Percentiles rank a stretch among this genome's conserved stretches.
Evolutionary conservation across 2,329 filamentous ascomycete genomes (phyloP).

Genomic region (Alternaria brassicicola): DNA sequence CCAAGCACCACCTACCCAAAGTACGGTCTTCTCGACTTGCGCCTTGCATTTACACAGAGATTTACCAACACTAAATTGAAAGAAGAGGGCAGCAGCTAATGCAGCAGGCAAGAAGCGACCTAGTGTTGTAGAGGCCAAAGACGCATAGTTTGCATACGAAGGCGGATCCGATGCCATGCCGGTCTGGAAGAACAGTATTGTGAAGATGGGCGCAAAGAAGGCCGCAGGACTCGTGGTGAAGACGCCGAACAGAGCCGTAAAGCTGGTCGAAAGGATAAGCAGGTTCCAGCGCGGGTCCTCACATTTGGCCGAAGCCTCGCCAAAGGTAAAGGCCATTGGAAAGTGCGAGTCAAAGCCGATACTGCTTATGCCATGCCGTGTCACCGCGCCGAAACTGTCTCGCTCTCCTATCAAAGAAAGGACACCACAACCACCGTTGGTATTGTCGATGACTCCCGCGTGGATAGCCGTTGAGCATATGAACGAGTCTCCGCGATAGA

Average conservation of each 20-base stretch:
- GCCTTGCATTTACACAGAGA: conserved; percentile 38
- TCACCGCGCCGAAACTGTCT: conserved; percentile 25
- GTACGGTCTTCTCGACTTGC: conserved; percentile 45
- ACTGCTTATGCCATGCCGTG: conserved; percentile 42
- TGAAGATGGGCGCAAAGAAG: conserved; percentile 41
- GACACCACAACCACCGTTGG: conserved; percentile 43
- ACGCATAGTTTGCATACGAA: conserved; percentile 36
- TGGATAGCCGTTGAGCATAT: conserved; percentile 48
- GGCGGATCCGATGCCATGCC: conserved; percentile 47
- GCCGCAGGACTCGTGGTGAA: conserved; percentile 38
- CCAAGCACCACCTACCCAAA: conserved; percentile 47
- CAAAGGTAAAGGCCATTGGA: conserved; percentile 43
- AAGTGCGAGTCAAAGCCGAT: conserved; percentile 44
- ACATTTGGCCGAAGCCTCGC: conserved; percentile 29
- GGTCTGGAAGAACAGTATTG: conserved; percentile 44
- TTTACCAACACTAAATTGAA: conserved; percentile 34
- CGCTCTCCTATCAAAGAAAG: conserved; percentile 36
- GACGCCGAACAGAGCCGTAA: conserved; percentile 39
- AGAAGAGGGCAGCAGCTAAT: conserved; percentile 39
- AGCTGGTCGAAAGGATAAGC: conserved; percentile 41
- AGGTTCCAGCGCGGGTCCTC: conserved; percentile 44
- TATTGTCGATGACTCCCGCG: conserved; percentile 38
- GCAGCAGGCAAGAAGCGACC: conserved; percentile 44
- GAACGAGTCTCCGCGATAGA: conserved; percentile 49
- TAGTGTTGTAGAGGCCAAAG: conserved; percentile 40